A percentile compares a stretch with the other conserved stretches of the same genome.
phyloP scores from a whole-genome alignment of 75 land plant species.

The Gnetum montanum region DNA sequence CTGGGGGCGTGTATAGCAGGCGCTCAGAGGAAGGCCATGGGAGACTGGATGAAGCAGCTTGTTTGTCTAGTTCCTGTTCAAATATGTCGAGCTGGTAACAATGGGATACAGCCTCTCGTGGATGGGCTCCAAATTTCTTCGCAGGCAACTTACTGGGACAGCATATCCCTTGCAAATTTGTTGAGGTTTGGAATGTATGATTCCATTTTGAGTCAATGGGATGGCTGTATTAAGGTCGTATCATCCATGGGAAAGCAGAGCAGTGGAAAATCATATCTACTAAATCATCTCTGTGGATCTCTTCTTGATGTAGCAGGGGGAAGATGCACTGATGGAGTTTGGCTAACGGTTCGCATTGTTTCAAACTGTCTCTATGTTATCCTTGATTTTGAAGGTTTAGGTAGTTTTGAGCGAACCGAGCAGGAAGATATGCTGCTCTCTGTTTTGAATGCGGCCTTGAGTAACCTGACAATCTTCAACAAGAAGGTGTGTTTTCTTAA shows the following conservation, averaged over 20 bases:
- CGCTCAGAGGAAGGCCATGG: too few species aligned
- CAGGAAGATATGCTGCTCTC: slow-evolving; percentile 12
- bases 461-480: slow-evolving; percentile 9
- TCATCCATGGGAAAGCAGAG: too few species aligned
- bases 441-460: slow-evolving; percentile 7
- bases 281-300: background rate
- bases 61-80: too few species aligned
- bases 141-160: background rate
- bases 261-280: too few species aligned
- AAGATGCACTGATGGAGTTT: slow-evolving; percentile 3
- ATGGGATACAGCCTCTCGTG: too few species aligned
- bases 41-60: too few species aligned
- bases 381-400: slow-evolving; percentile 24
- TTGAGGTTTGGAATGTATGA: background rate
- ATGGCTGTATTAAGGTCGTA: background rate
- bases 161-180: background rate
- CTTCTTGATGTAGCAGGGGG: slow-evolving; percentile 3
- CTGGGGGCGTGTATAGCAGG: too few species aligned
- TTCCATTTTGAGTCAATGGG: background rate
- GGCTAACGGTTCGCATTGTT: background rate
- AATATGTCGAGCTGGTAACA: too few species aligned
- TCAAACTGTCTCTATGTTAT: slow-evolving; percentile 11
- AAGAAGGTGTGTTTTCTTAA: slow-evolving; percentile 2
- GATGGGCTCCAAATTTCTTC: background rate
- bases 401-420: slow-evolving; percentile 8